Conservation (phyloP, 345 rosid species). For the Cochlearia excelsa region DNA sequence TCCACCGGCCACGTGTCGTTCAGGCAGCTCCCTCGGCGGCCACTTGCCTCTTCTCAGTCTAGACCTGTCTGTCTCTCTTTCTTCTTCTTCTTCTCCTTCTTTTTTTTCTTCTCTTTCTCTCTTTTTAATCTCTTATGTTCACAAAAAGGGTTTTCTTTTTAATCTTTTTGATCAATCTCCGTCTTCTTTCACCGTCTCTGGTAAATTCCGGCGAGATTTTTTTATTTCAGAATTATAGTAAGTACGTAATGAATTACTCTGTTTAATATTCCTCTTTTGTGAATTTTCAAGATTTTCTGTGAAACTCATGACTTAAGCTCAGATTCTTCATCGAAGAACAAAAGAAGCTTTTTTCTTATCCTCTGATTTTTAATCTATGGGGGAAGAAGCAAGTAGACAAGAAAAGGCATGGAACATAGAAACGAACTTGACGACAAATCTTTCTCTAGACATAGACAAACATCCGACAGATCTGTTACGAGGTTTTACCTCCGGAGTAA, state of each 20-base stretch:
- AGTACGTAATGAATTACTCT: background rate
- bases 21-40: conserved; percentile 44
- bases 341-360: background rate
- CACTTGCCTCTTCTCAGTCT: conserved; percentile 57
- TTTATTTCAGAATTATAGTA: background rate
- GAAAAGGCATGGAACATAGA: conserved; percentile 42
- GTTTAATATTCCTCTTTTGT: background rate
- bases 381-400: conserved; percentile 44
- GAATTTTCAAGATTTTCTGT: background rate
- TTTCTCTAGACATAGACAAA: conserved; percentile 56
- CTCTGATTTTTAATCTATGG: conserved; percentile 38
- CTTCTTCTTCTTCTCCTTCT: background rate
- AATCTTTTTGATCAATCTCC: conserved; percentile 7
- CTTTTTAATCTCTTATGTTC: conserved; percentile 16
- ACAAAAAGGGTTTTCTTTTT: background rate
- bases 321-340: background rate
- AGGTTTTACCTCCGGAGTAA: conserved; percentile 52
- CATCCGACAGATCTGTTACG: conserved; percentile 77
- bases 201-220: conserved; percentile 23
- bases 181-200: conserved; percentile 23
- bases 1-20: conserved; percentile 64
- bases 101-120: background rate
- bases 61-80: conserved; percentile 37
- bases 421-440: conserved; percentile 41
- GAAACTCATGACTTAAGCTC: conserved; percentile 27